phyloP scores from a whole-genome alignment of 768 basidiomycete species.

The Psilocybe cyanescens region DNA sequence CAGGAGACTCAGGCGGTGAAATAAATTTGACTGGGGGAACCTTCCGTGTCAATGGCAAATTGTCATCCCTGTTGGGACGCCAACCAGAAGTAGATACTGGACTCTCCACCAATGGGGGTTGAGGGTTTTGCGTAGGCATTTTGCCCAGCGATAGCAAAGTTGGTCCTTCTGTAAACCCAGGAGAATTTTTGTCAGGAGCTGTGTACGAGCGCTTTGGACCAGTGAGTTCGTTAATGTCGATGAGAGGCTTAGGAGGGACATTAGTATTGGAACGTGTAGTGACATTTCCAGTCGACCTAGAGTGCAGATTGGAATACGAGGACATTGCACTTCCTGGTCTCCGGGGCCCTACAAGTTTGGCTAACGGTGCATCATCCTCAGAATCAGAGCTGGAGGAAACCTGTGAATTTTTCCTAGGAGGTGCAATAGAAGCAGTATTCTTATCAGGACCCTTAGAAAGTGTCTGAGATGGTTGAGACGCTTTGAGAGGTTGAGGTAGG shows the following conservation, averaged over 20 bases:
- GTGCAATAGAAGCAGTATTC: background rate
- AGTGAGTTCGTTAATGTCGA: conserved; percentile 53
- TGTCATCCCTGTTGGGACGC: background rate
- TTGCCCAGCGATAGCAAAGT: conserved; percentile 31
- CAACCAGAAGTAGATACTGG: conserved; percentile 25
- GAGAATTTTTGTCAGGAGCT: conserved; percentile 22
- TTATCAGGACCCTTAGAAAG: background rate
- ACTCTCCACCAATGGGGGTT: conserved; percentile 21
- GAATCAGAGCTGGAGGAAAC: conserved; percentile 37
- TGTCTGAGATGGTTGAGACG: conserved; percentile 5
- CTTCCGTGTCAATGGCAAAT: conserved; percentile 26
- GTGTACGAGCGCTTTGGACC: conserved; percentile 23
- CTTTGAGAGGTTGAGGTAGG: background rate
- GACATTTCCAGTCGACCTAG: conserved; percentile 26
- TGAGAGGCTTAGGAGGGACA: conserved; percentile 44
- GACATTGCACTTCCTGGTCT: conserved; percentile 70
- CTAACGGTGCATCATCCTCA: conserved; percentile 68
- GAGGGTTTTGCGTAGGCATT: background rate
- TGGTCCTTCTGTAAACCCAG: conserved; percentile 42
- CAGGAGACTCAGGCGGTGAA: conserved; percentile 39
- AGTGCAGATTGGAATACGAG: conserved; percentile 33
- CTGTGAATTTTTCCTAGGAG: conserved; percentile 8
- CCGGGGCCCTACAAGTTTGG: conserved; percentile 59
- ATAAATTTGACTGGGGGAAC: conserved; percentile 38
- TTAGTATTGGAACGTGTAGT: conserved; percentile 28